Percentiles rank a stretch among this genome's conserved stretches.
Conservation (phyloP, 208 protist genomes). For the Wallacemonas sp. region DNA sequence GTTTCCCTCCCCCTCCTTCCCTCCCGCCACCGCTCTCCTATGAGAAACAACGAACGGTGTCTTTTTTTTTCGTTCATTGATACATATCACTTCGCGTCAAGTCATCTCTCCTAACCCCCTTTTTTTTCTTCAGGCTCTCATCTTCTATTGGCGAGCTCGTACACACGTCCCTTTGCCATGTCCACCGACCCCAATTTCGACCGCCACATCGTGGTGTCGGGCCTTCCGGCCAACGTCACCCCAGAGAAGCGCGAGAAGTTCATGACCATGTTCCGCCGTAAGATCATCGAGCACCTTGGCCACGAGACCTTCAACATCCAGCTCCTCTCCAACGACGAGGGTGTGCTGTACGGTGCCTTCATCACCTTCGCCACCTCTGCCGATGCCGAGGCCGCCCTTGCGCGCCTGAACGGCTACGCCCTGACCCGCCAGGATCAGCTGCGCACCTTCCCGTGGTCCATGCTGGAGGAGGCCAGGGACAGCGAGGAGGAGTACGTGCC, state of each 20-base stretch:
- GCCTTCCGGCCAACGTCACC: conserved; percentile 85
- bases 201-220: conserved; percentile 78
- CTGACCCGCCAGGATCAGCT: conserved; percentile 79
- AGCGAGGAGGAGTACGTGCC: conserved; percentile 72
- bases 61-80: conserved; percentile 3
- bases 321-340: conserved; percentile 62
- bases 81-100: neutral
- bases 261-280: conserved; percentile 58
- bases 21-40: neutral
- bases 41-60: conserved; percentile 11
- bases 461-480: conserved; percentile 52
- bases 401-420: conserved; percentile 79
- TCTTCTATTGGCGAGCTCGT: neutral
- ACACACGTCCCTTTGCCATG: no score
- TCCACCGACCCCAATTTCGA: conserved; percentile 35
- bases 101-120: neutral
- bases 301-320: conserved; percentile 74
- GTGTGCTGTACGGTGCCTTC: conserved; percentile 77
- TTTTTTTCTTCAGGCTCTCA: neutral
- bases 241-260: conserved; percentile 78
- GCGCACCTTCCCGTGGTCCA: conserved; percentile 80
- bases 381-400: conserved; percentile 78
- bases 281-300: conserved; percentile 68
- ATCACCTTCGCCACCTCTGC: conserved; percentile 67
- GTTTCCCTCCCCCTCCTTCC: neutral